A percentile compares a stretch with the other conserved stretches of the same genome.
phyloP scores from a whole-genome alignment of 1,139 yeast genomes.

The Blastobotrys aristatus region DNA sequence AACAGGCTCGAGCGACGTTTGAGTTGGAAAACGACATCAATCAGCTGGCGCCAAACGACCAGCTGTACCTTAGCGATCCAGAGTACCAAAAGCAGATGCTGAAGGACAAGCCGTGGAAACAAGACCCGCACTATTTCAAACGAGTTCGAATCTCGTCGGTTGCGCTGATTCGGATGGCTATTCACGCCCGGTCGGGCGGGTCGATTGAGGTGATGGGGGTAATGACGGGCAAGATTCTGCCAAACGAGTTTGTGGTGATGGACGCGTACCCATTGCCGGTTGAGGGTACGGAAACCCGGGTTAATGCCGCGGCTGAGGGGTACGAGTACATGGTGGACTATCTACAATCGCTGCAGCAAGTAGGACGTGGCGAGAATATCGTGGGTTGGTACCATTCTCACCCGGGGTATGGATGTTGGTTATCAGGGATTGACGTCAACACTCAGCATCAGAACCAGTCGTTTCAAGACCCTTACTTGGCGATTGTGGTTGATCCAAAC shows the following conservation, averaged over 20 bases:
- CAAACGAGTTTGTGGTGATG: constrained; percentile 59
- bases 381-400: constrained; percentile 92
- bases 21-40: constrained; percentile 32
- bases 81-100: constrained; percentile 30
- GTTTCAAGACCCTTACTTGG: constrained; percentile 88
- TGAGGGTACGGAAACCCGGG: constrained; percentile 93
- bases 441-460: constrained; percentile 81
- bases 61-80: constrained; percentile 29
- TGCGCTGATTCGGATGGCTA: constrained; percentile 73
- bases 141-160: constrained; percentile 64
- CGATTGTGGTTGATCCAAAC: constrained; percentile 82
- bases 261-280: constrained; percentile 88
- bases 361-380: constrained; percentile 54
- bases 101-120: constrained; percentile 42
- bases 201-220: constrained; percentile 95
- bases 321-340: constrained; percentile 93
- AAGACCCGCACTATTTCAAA: constrained; percentile 56
- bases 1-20: constrained; percentile 30
- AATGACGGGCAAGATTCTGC: constrained; percentile 71
- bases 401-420: constrained; percentile 96
- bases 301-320: constrained; percentile 90
- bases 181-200: constrained; percentile 83
- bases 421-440: constrained; percentile 83
- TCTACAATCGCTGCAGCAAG: constrained; percentile 53
- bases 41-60: constrained; percentile 24